phyloP scores from a whole-genome alignment of 2,329 filamentous ascomycete species.

The Parastagonospora nodorum region DNA sequence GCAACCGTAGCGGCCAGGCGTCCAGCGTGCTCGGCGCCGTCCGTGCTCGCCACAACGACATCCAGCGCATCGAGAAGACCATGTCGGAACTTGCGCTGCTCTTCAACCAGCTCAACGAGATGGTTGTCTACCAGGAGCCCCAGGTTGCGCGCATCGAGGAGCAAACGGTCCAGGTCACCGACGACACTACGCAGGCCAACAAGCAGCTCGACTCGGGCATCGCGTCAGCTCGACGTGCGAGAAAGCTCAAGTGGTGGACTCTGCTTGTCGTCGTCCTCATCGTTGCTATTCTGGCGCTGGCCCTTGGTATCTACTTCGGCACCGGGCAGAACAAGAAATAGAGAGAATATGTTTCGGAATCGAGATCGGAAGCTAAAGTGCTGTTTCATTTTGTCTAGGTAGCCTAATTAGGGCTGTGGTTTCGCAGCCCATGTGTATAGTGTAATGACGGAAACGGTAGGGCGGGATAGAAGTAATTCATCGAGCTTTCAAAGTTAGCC shows the following conservation, averaged over 20 bases:
- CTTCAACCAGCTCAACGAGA: conserved; percentile 75
- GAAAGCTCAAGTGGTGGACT: conserved; percentile 84
- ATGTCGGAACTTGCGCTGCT: conserved; percentile 71
- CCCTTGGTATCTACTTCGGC: conserved; percentile 56
- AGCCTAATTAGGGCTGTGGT: not conserved
- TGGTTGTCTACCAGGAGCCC: conserved; percentile 73
- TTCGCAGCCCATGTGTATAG: conserved; percentile 11
- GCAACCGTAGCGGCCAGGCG: conserved; percentile 75
- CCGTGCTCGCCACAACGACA: conserved; percentile 80
- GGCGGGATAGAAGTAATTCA: conserved; percentile 1
- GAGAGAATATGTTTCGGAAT: not conserved
- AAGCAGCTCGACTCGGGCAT: conserved; percentile 71
- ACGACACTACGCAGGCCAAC: conserved; percentile 72
- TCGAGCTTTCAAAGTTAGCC: not conserved
- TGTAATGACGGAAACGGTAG: conserved; percentile 5
- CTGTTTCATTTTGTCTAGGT: conserved; percentile 1
- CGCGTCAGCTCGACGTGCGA: conserved; percentile 66
- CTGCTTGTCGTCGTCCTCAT: conserved; percentile 61
- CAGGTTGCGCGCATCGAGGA: conserved; percentile 66
- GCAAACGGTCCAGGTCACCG: conserved; percentile 68
- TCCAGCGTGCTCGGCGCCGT: conserved; percentile 76
- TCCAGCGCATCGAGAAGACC: conserved; percentile 78
- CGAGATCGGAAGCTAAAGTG: not conserved
- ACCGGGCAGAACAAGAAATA: not conserved
- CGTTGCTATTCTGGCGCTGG: conserved; percentile 55